Conservation (phyloP, 352 stramenopile genomes). For the Phytophthora vignae region DNA sequence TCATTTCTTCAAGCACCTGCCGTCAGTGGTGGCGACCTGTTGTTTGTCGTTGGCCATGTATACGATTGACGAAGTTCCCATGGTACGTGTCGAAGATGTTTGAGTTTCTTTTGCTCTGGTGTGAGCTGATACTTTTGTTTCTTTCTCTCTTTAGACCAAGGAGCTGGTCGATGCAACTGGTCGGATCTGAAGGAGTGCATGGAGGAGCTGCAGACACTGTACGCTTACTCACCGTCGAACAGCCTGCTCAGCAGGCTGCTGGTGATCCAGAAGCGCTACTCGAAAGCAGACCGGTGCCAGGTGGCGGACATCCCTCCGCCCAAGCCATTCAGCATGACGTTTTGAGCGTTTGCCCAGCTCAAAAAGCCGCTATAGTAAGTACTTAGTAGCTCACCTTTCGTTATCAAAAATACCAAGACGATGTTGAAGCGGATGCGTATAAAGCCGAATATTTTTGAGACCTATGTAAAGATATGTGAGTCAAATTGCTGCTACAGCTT, state of each 20-base stretch:
- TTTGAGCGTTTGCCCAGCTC: conserved; percentile 46
- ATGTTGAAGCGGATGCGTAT: too few relatives aligned
- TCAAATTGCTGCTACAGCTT: too few relatives aligned
- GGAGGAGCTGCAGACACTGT: conserved; percentile 80
- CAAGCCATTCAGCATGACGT: conserved; percentile 84
- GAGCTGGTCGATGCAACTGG: conserved; percentile 81
- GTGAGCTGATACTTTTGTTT: too few relatives aligned
- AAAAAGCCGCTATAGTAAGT: too few relatives aligned
- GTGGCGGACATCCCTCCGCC: conserved; percentile 78
- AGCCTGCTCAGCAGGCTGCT: too few relatives aligned
- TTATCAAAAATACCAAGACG: too few relatives aligned
- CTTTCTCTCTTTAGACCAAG: conserved; percentile 54
- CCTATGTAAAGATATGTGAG: too few relatives aligned
- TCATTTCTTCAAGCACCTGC: conserved; percentile 86
- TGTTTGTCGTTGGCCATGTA: conserved; percentile 90
- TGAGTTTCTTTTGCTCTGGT: background rate
- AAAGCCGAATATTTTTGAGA: too few relatives aligned
- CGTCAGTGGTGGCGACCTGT: conserved; percentile 86
- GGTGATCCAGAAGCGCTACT: conserved; percentile 92
- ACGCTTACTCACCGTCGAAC: conserved; percentile 83
- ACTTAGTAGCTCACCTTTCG: too few relatives aligned
- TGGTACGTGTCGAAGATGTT: conserved; percentile 49
- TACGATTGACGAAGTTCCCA: conserved; percentile 81
- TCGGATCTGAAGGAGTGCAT: conserved; percentile 85
- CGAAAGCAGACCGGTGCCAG: conserved; percentile 83